Base-by-base conservation (phyloP, 768 basidiomycete species). In the Favolaschia claudopus region DNA sequence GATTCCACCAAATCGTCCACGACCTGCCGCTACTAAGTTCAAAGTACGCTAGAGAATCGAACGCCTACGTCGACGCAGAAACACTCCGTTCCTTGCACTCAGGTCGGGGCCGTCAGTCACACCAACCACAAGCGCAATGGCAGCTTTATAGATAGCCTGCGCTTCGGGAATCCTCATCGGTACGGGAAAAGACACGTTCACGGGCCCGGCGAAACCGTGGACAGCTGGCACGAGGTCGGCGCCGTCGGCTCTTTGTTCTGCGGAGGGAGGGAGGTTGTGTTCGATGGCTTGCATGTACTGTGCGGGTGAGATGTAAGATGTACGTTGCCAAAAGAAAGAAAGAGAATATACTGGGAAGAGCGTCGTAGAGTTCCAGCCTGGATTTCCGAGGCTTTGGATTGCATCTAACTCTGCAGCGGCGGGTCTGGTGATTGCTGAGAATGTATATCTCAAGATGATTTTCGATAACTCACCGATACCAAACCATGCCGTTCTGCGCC, bases 1-100 rank as follows among this genome's bases (percentile, higher is more conserved):
- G 59, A 28, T 62, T 50, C 55, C 55, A 62, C 60, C 60, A 62
- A 36, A 62, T 57, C 14, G 60, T 57, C 60, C 60, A 62, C 1
- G 60, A 60, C n/a, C n/a, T n/a, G n/a, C n/a, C n/a, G 17, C 59
- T 60, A 31, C 20, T 13, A n/a, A 40, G 54, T 10, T 17, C 9
- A 47, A 7, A 52, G 43, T 20, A 22, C 25, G 22, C 22, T 25
- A 37, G n/a, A 19, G 33, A n/a, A 20, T n/a, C 22, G 32, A 34
- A 33, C n/a, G 29, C 52, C 10, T 34, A 62, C 49, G 55, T 58
- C 25, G 55, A 57, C 20, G 60, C 60, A 19, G 55, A 58, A 15
- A 58, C 37, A 10, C 27, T 40, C 55, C 55, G 4, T 5, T 46
- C 24, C 60, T 55, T 36, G n/a, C 44, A 20, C 55, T 57, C 10